A percentile compares a stretch with the other conserved stretches of the same genome.
Conservation (phyloP, 2,329 filamentous ascomycete species). For the Apiospora arundinis region DNA sequence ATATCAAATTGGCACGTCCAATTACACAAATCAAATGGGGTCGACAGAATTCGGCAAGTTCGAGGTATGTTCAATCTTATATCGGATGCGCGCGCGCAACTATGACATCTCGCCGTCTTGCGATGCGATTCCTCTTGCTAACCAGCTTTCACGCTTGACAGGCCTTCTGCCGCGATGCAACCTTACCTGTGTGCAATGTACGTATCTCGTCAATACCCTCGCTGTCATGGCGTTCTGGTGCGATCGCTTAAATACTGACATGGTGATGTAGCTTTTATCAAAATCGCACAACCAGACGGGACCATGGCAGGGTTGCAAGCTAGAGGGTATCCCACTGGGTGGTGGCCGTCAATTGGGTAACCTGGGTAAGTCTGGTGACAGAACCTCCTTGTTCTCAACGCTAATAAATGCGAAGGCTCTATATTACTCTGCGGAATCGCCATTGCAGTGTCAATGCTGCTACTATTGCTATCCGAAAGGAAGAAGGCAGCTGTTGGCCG, state of each 20-base stretch:
- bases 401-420: constrained; percentile 64
- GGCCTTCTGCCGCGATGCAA: constrained; percentile 85
- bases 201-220: constrained; percentile 53
- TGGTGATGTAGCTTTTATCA: constrained; percentile 65
- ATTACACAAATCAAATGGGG: constrained; percentile 52
- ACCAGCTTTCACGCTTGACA: constrained; percentile 45
- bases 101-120: background rate
- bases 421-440: constrained; percentile 83
- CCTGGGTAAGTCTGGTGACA: constrained; percentile 64
- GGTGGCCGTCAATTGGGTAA: constrained; percentile 75
- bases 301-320: constrained; percentile 71
- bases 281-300: constrained; percentile 61
- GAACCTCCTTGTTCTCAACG: background rate
- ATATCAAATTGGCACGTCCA: background rate
- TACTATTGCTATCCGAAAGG: constrained; percentile 81
- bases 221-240: constrained; percentile 16
- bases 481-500: constrained; percentile 94
- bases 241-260: constrained; percentile 30
- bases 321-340: constrained; percentile 77
- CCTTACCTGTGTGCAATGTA: constrained; percentile 85
- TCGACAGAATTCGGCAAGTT: constrained; percentile 69
- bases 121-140: constrained; percentile 22
- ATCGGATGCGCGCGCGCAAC: background rate
- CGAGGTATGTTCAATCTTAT: constrained; percentile 49
- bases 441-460: constrained; percentile 68